Base-by-base conservation (phyloP, 1,139 yeast species). In the Pichia sp. region DNA sequence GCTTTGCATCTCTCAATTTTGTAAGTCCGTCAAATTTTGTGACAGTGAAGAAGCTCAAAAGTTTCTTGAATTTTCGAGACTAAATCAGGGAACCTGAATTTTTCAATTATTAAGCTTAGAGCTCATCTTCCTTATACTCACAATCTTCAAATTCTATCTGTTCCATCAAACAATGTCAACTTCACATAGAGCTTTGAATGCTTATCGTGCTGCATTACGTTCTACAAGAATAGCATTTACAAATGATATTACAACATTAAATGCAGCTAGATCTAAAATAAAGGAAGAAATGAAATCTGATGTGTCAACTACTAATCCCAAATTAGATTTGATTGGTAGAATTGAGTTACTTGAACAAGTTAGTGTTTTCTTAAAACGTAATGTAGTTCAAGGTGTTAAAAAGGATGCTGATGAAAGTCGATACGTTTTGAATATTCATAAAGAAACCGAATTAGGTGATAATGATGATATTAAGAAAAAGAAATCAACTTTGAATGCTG, bases 401-500 rank as follows among this genome's bases (percentile, higher is more conserved):
- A 71, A 71, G 39, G 66, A 62, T 0, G 66, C 63, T 41, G 69
- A 66, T 52, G 69, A 69, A 38, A 67, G 63, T 6, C 70, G 63
- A 40, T 74, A 71, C 48, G 63, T 65, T 43, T 66, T 88, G 54
- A 79, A 82, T 49, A 80, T 91, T 52, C 96, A 86, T 58, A 66
- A 76, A 40, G 76, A 82, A 39, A 84, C 94, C 0, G 97, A 91
- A 61, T 68, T 89, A 40, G 97, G 97, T 12, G 96, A 88, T 58
- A 91, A 91, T 59, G 95, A 78, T 17, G 64, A 69, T 35, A 64
- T 77, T 43, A 59, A 52, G 43, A 60, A 50, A 49, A 61, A 63
- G 49, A 30, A 17, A 9, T 48, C 47, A 20, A 51, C 56, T 33
- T 58, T 62, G 12, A 51, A 58, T 23, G 62, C 54, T 23, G 53